phyloP scores from a whole-genome alignment of 192 early-diverging fungal species.

The Backusella morwellensis region DNA sequence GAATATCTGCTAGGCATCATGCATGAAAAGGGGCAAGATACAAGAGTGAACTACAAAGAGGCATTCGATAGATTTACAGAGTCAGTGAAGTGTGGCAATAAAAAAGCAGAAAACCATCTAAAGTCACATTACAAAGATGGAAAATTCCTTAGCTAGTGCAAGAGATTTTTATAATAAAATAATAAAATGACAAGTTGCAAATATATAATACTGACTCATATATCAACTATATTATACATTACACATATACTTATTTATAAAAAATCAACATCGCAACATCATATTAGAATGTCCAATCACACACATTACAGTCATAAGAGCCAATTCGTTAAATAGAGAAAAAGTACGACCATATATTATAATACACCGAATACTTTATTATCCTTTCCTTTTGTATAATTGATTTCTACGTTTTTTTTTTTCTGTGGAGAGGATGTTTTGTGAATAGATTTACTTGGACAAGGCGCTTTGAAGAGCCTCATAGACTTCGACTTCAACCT shows the following conservation, averaged over 20 bases:
- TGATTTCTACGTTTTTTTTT: background rate
- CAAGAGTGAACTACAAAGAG: background rate
- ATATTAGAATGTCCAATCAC: background rate
- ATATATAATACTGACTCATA: no score
- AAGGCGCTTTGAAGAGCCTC: slow-evolving; percentile 82
- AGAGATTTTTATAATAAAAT: background rate
- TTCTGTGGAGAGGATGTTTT: background rate
- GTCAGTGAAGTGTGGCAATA: background rate
- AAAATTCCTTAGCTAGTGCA: background rate
- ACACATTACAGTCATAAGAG: background rate
- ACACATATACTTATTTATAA: no score
- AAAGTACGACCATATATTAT: background rate
- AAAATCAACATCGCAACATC: no score
- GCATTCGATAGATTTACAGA: background rate
- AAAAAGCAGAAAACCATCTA: background rate
- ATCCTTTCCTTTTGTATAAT: background rate
- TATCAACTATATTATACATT: no score
- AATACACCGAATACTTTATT: slow-evolving; percentile 5
- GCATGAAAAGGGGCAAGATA: background rate
- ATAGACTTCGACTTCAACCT: slow-evolving; percentile 85
- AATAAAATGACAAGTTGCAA: no score
- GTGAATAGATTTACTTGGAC: slow-evolving; percentile 30
- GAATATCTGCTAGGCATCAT: background rate
- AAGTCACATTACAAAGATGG: background rate
- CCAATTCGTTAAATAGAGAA: background rate